These are phyloP conservation scores for Pneumocystis sp. DNA, from an alignment of 1,139 yeast genomes.

Conservation along the genomic window DNA sequence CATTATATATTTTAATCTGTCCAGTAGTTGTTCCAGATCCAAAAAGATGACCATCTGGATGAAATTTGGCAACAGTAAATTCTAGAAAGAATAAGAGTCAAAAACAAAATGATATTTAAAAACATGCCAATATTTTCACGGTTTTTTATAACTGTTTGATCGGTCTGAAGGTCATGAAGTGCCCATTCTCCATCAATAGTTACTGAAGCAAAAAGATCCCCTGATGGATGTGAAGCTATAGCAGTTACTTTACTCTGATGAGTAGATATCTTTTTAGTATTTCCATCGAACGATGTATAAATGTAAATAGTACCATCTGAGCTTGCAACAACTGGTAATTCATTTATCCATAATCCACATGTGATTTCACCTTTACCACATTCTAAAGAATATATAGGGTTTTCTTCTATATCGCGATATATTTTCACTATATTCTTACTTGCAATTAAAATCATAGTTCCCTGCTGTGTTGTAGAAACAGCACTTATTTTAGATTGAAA, in stretches of 20 bases:
- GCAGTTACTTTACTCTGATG: not conserved
- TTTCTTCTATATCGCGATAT: not conserved
- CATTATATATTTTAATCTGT: conserved; percentile 31
- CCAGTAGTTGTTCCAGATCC: conserved; percentile 35
- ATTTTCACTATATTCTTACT: not conserved
- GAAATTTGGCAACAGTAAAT: conserved; percentile 31
- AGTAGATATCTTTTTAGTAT: not conserved
- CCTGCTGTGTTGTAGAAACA: not conserved
- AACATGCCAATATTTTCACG: not conserved
- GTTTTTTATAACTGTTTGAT: not conserved
- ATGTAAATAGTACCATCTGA: not conserved
- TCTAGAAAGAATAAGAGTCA: not conserved
- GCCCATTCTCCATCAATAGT: conserved; percentile 2
- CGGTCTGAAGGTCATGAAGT: not conserved
- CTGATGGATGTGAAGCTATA: conserved; percentile 11
- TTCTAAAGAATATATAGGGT: not conserved
- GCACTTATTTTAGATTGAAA: not conserved
- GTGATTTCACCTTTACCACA: not conserved
- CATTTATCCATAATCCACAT: not conserved
- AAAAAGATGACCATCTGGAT: conserved; percentile 50
- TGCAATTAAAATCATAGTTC: not conserved
- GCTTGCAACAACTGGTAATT: not conserved
- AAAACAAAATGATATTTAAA: not conserved
- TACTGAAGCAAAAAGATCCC: conserved; percentile 6
- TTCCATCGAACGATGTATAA: not conserved